phyloP scores from a whole-genome alignment of 1,284 basidiomycete genomes.

The Sanghuangporus sanghuang region DNA sequence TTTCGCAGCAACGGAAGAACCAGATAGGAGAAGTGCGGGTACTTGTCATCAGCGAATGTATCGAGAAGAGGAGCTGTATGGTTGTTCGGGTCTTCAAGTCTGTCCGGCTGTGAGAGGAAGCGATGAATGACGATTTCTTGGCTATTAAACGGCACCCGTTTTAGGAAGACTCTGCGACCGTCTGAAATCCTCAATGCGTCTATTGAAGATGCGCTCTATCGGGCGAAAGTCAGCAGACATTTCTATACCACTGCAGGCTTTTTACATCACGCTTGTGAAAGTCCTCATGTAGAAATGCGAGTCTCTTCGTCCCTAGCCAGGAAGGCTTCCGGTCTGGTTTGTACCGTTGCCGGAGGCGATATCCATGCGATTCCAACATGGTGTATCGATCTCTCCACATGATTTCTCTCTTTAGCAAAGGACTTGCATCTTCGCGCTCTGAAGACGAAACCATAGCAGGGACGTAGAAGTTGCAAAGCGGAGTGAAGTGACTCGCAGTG shows the following conservation, averaged over 20 bases:
- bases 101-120: neutral
- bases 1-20: slow-evolving; percentile 12
- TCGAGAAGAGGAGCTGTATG: slow-evolving; percentile 10
- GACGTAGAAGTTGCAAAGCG: neutral
- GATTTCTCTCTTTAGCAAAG: neutral
- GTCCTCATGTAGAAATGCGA: slow-evolving; percentile 19
- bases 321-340: slow-evolving; percentile 22
- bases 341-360: slow-evolving; percentile 22
- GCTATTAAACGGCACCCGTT: neutral
- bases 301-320: slow-evolving; percentile 16
- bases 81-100: neutral
- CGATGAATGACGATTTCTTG: slow-evolving; percentile 21
- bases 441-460: neutral
- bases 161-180: slow-evolving; percentile 7
- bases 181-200: slow-evolving; percentile 2
- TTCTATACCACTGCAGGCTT: neutral
- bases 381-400: slow-evolving; percentile 8
- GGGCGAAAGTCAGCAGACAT: neutral
- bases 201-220: neutral
- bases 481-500: neutral
- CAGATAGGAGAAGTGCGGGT: slow-evolving; percentile 1
- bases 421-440: neutral
- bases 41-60: neutral
- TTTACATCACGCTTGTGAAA: neutral
- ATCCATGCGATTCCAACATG: slow-evolving; percentile 14